Evolutionary conservation across 2,329 filamentous ascomycete species (phyloP), one percentile per base, ranked within the genome.

Genomic region (Acrodontium crateriforme): DNA sequence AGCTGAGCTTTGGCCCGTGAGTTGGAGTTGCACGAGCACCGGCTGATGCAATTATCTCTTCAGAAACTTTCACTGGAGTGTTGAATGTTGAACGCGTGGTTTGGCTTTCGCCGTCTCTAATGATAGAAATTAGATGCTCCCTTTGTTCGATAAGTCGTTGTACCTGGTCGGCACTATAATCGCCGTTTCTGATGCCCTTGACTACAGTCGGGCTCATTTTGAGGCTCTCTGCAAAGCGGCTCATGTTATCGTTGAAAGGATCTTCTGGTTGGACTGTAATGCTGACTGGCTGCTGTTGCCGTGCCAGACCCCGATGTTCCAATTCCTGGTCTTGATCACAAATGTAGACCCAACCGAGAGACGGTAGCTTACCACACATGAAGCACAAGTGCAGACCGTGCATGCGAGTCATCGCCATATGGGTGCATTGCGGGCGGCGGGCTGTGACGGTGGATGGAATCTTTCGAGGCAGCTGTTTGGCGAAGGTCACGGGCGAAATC

Each of bases 291-390:
- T 34, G 24, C 11, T 30, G 9, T 14, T 35, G 35, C n/a, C n/a
- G n/a, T n/a, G n/a, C n/a, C n/a, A n/a, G n/a, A n/a, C n/a, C n/a
- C n/a, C n/a, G n/a, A n/a, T n/a, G n/a, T 7, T 27, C 29, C 7
- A 37, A 24, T n/a, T 39, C 31, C 10, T 37, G 18, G 35, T 84
- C 78, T 47, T 80, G 70, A 9, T 64, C 68, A 51, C 82, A 89
- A 34, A 67, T 62, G 50, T 81, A 89, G 13, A 89, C 55, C 69
- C 77, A 89, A 15, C 78, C 78, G 29, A 75, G 61, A 10, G 62
- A 54, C 0, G 75, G 68, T 1, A 52, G 50, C 21, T 56, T 54
- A 20, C 57, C 56, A 42, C 81, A 89, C 14, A 62, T 46, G 6
- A 63, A 54, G 53, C 81, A 89, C 11, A 50, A 45, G 16, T 60